Base-by-base conservation (phyloP, 228 moss, liverwort and hornwort species). In the Sphagnum fallax region DNA sequence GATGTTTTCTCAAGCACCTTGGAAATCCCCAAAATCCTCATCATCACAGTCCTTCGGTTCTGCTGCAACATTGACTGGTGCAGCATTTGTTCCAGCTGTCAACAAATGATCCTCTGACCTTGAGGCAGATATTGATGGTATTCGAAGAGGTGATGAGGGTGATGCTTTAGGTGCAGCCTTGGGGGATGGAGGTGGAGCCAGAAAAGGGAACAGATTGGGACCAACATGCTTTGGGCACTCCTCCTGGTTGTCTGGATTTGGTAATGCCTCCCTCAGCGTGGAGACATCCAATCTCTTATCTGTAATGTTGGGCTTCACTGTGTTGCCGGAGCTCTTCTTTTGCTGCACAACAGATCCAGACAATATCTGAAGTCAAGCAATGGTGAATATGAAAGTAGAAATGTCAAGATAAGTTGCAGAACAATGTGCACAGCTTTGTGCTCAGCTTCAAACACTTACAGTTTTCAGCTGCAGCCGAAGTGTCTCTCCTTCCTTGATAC, bases 11-110 rank as follows among this genome's bases (percentile, higher is more conserved):
- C 79, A 97, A 72, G 97, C 97, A 75, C 80, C 91, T 77, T 97
- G 97, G 65, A 91, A 97, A 74, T 97, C 97, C 71, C 93, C 97
- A 77, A 97, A 97, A 82, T 93, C 97, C 59, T 97, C 97, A 55
- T 97, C 97, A 60, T 77, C 47, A 72, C 73, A 84, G 57, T 77
- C 77, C 49, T 68, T 69, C 16, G 4, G 71, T 9, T 52, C 66
- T 53, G 63, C 15, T 12, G 75, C 10, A 52, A 13, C 72, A 52
- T 67, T 53, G 65, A 65, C 18, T 65, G 74, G 69, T 71, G 55
- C 47, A 48, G 50, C 66, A 51, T 0, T 66, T 53, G 51, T 69
- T 14, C 67, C 59, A 75, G 75, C 18, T 18, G 16, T 53, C 9
- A n/a, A 52, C 7, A 51, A 51, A 53, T 72, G 62, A 60, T 74